Conservation (phyloP, 805 yeast genomes). For the Kuraishia capsulata region DNA sequence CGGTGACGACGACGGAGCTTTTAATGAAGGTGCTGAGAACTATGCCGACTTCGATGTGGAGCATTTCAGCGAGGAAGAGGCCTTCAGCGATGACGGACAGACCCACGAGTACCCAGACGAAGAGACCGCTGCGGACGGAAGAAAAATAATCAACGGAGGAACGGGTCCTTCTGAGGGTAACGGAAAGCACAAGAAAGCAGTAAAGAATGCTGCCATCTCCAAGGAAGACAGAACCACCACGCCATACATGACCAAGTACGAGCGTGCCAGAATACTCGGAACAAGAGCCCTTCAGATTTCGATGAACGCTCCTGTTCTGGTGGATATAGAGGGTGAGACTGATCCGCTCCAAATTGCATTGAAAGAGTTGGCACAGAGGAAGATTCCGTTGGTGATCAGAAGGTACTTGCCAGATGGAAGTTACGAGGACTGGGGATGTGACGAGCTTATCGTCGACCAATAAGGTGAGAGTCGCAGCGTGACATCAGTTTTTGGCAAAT, state of each 20-base stretch:
- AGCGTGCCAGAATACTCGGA: slow-evolving; percentile 94
- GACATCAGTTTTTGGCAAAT: not conserved
- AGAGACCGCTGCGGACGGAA: slow-evolving; percentile 50
- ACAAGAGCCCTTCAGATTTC: slow-evolving; percentile 96
- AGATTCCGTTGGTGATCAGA: slow-evolving; percentile 91
- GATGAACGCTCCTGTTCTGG: slow-evolving; percentile 97
- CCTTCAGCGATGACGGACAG: slow-evolving; percentile 23
- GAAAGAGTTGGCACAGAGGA: slow-evolving; percentile 92
- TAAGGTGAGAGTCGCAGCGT: no score
- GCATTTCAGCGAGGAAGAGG: slow-evolving; percentile 33
- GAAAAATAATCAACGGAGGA: slow-evolving; percentile 65
- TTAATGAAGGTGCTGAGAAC: slow-evolving; percentile 62
- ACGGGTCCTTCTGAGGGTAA: slow-evolving; percentile 45
- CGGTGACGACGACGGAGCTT: slow-evolving; percentile 40
- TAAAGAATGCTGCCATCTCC: slow-evolving; percentile 79
- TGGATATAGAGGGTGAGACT: slow-evolving; percentile 97
- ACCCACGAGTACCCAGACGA: slow-evolving; percentile 34
- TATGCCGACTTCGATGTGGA: slow-evolving; percentile 81
- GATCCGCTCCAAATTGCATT: slow-evolving; percentile 97
- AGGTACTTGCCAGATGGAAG: slow-evolving; percentile 96
- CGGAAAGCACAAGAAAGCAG: slow-evolving; percentile 46
- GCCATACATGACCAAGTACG: slow-evolving; percentile 98
- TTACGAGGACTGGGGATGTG: slow-evolving; percentile 98
- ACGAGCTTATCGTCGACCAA: slow-evolving; percentile 83
- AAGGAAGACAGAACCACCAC: slow-evolving; percentile 87